Evolutionary conservation across 2,329 filamentous ascomycete species (phyloP), one percentile per base, ranked within the genome.

Genomic region (Beauveria sp.): DNA sequence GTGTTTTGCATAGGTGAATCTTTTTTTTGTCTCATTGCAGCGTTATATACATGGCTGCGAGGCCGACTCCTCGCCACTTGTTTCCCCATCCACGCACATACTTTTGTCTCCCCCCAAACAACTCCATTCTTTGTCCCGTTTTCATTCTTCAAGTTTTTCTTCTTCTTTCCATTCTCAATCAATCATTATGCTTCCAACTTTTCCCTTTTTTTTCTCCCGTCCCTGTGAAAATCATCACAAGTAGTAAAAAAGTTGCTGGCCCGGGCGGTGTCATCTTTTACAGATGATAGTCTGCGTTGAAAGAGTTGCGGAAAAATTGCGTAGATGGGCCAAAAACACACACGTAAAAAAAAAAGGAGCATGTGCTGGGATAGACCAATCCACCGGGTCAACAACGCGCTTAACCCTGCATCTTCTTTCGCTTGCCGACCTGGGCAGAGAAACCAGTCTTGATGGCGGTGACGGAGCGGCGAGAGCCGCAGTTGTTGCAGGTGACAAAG

Each of bases 371-470:
- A 38, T 16, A 38, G 34, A 7, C 18, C 18, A 43, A 22, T 10
- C 18, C 7, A 18, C 42, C 7, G 18, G 18, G n/a, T 18, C 18
- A 42, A 28, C 55, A 42, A 26, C 58, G 47, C 24, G 54, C 45
- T 65, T 92, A 96, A 77, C 83, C 89, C 77, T 91, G 86, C 81
- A 92, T 89, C 86, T 96, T 96, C 84, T 87, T 95, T 85, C 95
- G 89, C 89, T 97, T 97, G 76, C 95, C 95, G 77, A 99, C 90
- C 80, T 98, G 95, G 77, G 95, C 95, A 72, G 93, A 96, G 92
- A 99, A 99, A 92, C 95, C 95, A 65, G 92, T 96, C 88, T 99
- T 99, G 89, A 99, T 99, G 68, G 95, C 93, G 64, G 91, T 91
- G 74, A 98, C 93, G 72, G 87, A 92, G 74, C 93, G 89, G 78